phyloP scores from a whole-genome alignment of 352 stramenopile genomes.

The Pythium biforme region DNA sequence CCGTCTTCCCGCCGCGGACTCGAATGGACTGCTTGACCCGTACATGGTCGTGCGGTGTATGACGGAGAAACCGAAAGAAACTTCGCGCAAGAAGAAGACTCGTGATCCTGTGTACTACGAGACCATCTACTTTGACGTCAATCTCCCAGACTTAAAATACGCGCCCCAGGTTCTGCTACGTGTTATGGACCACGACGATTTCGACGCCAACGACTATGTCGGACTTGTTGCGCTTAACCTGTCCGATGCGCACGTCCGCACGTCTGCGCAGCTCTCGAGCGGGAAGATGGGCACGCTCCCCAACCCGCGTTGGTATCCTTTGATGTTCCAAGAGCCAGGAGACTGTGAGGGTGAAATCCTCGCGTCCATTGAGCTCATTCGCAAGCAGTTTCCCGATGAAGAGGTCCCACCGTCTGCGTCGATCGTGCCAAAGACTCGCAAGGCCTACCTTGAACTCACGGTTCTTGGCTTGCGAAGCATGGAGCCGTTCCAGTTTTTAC shows the following conservation, averaged over 20 bases:
- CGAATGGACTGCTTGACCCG: slow-evolving; percentile 82
- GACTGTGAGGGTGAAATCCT: slow-evolving; percentile 83
- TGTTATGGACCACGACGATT: slow-evolving; percentile 82
- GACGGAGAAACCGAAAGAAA: slow-evolving; percentile 75
- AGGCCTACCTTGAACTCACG: slow-evolving; percentile 83
- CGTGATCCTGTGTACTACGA: slow-evolving; percentile 87
- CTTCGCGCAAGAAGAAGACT: slow-evolving; percentile 73
- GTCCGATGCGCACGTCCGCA: slow-evolving; percentile 66
- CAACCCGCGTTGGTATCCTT: slow-evolving; percentile 69
- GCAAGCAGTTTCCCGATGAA: slow-evolving; percentile 68
- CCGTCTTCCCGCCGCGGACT: slow-evolving; percentile 74
- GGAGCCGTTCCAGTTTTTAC: slow-evolving; percentile 87
- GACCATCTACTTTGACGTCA: slow-evolving; percentile 86
- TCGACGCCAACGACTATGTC: slow-evolving; percentile 71
- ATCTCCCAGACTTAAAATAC: slow-evolving; percentile 74
- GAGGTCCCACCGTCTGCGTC: slow-evolving; percentile 46
- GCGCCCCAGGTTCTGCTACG: slow-evolving; percentile 76
- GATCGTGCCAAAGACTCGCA: slow-evolving; percentile 63
- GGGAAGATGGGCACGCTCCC: slow-evolving; percentile 46
- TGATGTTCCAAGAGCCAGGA: slow-evolving; percentile 77
- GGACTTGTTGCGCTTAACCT: slow-evolving; percentile 61
- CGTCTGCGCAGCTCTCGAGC: slow-evolving; percentile 51
- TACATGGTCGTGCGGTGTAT: slow-evolving; percentile 81
- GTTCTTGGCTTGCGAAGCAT: slow-evolving; percentile 84
- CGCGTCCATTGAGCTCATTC: slow-evolving; percentile 70